A percentile compares a stretch with the other conserved stretches of the same genome.
Conservation (phyloP, 1,284 basidiomycete species). For the Athelia sp. region DNA sequence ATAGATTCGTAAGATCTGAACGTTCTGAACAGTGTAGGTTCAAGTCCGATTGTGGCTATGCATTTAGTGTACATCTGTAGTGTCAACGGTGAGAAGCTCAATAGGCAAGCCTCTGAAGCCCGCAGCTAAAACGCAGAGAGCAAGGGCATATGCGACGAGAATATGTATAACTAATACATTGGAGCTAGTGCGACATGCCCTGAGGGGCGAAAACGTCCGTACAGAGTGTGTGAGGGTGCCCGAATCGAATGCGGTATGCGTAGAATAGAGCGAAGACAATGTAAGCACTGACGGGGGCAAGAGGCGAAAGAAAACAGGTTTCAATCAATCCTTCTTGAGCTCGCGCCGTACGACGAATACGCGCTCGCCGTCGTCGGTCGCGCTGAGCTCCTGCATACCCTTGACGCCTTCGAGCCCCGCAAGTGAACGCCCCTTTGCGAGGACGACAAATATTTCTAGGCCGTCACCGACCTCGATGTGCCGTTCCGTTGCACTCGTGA, state of each 20-base stretch:
- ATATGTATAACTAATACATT: too few relatives aligned
- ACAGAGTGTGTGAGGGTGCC: not conserved
- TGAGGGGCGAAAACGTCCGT: not conserved
- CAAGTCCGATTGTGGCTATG: too few relatives aligned
- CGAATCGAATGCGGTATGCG: not conserved
- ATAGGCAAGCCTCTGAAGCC: too few relatives aligned
- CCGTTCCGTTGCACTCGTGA: conserved; percentile 90
- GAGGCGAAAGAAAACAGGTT: not conserved
- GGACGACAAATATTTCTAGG: conserved; percentile 84
- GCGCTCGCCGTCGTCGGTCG: conserved; percentile 58
- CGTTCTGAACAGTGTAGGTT: too few relatives aligned
- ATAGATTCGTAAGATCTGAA: too few relatives aligned
- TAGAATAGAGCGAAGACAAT: not conserved
- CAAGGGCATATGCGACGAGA: too few relatives aligned
- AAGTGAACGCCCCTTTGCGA: conserved; percentile 62
- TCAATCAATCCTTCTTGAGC: conserved; percentile 59
- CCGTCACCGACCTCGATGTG: conserved; percentile 97
- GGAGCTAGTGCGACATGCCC: too few relatives aligned
- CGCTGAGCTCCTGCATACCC: conserved; percentile 59
- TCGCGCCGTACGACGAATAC: conserved; percentile 70
- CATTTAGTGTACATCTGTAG: too few relatives aligned
- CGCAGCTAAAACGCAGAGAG: too few relatives aligned
- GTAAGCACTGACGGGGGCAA: not conserved
- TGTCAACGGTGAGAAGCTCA: too few relatives aligned
- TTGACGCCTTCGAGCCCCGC: conserved; percentile 57